These are phyloP conservation scores for Pleurotus tuoliensis DNA, from an alignment of 768 basidiomycete genomes.

Conservation along the genomic window DNA sequence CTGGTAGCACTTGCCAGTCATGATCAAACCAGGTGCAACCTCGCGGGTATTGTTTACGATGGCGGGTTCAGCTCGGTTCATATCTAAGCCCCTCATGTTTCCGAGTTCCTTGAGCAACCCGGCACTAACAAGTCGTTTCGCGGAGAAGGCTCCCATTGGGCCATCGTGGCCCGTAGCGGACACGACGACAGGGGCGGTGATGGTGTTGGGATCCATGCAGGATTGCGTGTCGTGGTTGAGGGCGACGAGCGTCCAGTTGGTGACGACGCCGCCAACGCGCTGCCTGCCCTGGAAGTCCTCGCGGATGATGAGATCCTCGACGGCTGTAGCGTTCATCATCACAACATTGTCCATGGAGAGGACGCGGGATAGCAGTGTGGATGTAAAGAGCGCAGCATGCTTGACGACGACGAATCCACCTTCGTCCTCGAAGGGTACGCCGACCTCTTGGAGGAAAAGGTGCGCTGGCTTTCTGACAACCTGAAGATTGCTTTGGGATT, in stretches of 20 bases:
- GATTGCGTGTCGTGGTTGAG: slow-evolving; percentile 72
- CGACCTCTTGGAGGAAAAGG: slow-evolving; percentile 63
- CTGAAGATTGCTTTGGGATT: slow-evolving; percentile 26
- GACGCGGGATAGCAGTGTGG: slow-evolving; percentile 68
- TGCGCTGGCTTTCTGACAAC: slow-evolving; percentile 78
- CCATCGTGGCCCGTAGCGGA: slow-evolving; percentile 77
- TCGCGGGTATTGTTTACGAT: slow-evolving; percentile 77
- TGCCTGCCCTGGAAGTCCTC: slow-evolving; percentile 52
- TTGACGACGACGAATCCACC: slow-evolving; percentile 76
- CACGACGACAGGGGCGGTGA: slow-evolving; percentile 73
- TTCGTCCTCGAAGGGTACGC: slow-evolving; percentile 75
- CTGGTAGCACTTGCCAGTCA: slow-evolving; percentile 41
- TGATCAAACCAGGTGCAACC: slow-evolving; percentile 69
- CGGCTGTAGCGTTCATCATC: slow-evolving; percentile 74
- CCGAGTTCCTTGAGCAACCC: slow-evolving; percentile 73
- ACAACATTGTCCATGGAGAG: slow-evolving; percentile 69
- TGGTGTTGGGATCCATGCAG: slow-evolving; percentile 76
- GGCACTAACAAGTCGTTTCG: slow-evolving; percentile 72
- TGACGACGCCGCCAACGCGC: slow-evolving; percentile 46
- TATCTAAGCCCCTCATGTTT: slow-evolving; percentile 78
- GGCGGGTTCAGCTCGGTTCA: slow-evolving; percentile 79
- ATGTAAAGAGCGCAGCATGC: slow-evolving; percentile 79
- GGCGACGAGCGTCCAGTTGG: slow-evolving; percentile 51
- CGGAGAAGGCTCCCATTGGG: slow-evolving; percentile 78
- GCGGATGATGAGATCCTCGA: slow-evolving; percentile 76